phyloP scores from a whole-genome alignment of 495 filamentous ascomycete genomes.

The Darksidea phi region DNA sequence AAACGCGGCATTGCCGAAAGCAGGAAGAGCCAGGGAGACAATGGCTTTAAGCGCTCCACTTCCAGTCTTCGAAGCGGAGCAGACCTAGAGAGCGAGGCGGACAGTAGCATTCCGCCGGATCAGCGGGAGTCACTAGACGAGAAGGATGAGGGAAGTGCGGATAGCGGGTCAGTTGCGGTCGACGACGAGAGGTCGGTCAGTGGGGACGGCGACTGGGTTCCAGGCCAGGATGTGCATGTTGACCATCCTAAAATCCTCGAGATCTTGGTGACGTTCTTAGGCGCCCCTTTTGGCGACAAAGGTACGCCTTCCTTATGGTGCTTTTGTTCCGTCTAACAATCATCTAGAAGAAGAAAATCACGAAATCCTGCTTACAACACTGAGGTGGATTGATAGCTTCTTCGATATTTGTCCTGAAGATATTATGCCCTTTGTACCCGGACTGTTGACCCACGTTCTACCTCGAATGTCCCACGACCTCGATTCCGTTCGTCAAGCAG shows the following conservation, averaged over 20 bases:
- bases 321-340: slow-evolving; percentile 11
- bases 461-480: slow-evolving; percentile 92
- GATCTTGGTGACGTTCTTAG: slow-evolving; percentile 83
- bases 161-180: slow-evolving; percentile 50
- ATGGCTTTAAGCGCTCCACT: slow-evolving; percentile 62
- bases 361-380: slow-evolving; percentile 82
- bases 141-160: slow-evolving; percentile 48
- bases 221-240: slow-evolving; percentile 93
- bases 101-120: slow-evolving; percentile 20
- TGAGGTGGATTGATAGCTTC: slow-evolving; percentile 94
- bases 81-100: slow-evolving; percentile 25
- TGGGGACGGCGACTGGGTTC: slow-evolving; percentile 90
- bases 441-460: slow-evolving; percentile 84
- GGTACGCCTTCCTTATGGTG: not conserved
- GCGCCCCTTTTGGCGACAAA: slow-evolving; percentile 69
- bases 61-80: slow-evolving; percentile 55
- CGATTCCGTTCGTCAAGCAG: slow-evolving; percentile 83
- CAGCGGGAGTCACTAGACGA: slow-evolving; percentile 21
- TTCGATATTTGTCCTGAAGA: slow-evolving; percentile 97
- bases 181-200: slow-evolving; percentile 62
- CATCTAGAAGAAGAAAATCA: slow-evolving; percentile 81
- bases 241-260: slow-evolving; percentile 89
- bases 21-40: slow-evolving; percentile 64
- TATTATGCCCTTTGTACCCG: slow-evolving; percentile 91
- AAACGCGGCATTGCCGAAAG: slow-evolving; percentile 92